phyloP scores from a whole-genome alignment of 441 rosid species.

The Breynia disticha region DNA sequence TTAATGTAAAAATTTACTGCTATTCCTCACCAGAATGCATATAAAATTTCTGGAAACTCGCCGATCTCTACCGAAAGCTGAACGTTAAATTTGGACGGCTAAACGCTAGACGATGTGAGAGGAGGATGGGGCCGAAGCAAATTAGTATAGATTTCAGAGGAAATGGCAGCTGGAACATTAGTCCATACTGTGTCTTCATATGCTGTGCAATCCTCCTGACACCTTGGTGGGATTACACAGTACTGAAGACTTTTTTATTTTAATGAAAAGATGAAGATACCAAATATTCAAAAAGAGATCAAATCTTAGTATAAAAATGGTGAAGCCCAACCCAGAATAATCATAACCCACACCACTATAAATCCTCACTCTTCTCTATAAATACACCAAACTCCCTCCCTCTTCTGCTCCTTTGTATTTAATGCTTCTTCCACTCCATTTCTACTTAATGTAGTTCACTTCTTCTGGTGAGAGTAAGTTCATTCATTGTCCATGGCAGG shows the following conservation, averaged over 20 bases:
- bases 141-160: slow-evolving; percentile 7
- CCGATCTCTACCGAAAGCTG: too few relatives aligned
- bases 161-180: slow-evolving; percentile 11
- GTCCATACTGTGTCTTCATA: slow-evolving; percentile 20
- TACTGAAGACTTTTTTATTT: not conserved
- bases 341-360: not conserved
- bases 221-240: slow-evolving; percentile 22
- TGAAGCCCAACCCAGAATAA: slow-evolving; percentile 14
- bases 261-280: not conserved
- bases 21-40: too few relatives aligned
- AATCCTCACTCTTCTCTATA: slow-evolving; percentile 8
- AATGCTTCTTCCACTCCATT: not conserved
- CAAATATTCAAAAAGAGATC: too few relatives aligned
- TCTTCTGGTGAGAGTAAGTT: not conserved
- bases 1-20: too few relatives aligned
- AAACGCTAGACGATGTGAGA: too few relatives aligned
- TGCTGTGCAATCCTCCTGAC: slow-evolving; percentile 19
- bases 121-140: slow-evolving; percentile 6
- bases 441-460: not conserved
- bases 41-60: too few relatives aligned
- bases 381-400: not conserved
- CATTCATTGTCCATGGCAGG: slow-evolving; percentile 20
- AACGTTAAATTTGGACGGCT: too few relatives aligned
- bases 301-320: not conserved
- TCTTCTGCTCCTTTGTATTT: slow-evolving; percentile 5